Base-by-base conservation (phyloP, 1,284 basidiomycete species). In the Malassezia restricta region DNA sequence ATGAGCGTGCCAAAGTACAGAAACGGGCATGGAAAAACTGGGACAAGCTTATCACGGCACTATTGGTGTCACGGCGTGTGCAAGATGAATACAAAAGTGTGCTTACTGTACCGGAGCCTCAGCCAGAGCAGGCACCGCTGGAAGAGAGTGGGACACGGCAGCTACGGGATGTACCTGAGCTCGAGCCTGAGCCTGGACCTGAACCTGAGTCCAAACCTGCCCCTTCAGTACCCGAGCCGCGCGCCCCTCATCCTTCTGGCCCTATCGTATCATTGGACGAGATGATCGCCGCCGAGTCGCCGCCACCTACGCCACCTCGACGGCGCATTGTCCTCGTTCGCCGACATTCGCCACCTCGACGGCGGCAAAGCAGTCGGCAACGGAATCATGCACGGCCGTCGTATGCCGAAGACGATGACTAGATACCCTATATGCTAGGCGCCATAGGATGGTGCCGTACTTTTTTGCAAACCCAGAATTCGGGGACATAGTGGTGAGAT, bases 1-100 rank as follows among this genome's bases (percentile, higher is more conserved):
- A 42, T 11, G 84, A 85, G 52, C 79, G 79, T 32, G 78, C 77
- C 1, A 91, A 89, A 74, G 80, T 79, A 53, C 80, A 86, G 63
- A 87, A 90, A 49, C 80, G 82, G 24, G 85, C 84, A 1, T 75
- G 94, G 61, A 91, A 90, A 74, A 81, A 84, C 40, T 98, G 94
- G 94, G 81, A 58, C 41, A 83, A 84, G 61, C 79, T 98, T 30
- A 79, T 96, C 28, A 86, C 88, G 37, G 91, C 90, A 1, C 77
- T 96, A 42, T 80, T 86, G 27, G 87, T 96, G 53, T 80, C 87
- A 8, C 79, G 84, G 66, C 80, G 89, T 33, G 77, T 96, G 31
- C 82, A 85, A 63, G 81, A 82, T 45, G 83, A 92, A 69, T 96
- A 95, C 74, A 60, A 62, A 9, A 33, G 15, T 8, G 15, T 20